phyloP scores from a whole-genome alignment of 2,329 filamentous ascomycete genomes.

The Colletotrichum horii region DNA sequence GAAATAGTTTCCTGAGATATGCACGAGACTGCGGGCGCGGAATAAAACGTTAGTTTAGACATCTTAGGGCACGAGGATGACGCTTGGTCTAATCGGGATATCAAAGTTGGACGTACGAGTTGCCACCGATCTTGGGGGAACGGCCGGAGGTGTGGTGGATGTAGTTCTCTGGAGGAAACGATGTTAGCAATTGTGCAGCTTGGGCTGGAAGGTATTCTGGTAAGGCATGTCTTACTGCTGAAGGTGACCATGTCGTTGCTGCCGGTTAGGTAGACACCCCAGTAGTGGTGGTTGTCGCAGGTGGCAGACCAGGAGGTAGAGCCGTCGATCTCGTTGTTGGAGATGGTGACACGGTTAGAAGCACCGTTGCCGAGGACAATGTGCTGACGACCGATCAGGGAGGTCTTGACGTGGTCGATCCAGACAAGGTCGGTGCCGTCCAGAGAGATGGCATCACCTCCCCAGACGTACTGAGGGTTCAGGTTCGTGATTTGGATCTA shows the following conservation, averaged over 20 bases:
- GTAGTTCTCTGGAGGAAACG: constrained; percentile 50
- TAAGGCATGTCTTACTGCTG: constrained; percentile 35
- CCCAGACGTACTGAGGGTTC: constrained; percentile 65
- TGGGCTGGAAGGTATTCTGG: background rate
- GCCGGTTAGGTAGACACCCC: constrained; percentile 63
- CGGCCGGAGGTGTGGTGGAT: constrained; percentile 64
- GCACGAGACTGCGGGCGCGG: background rate
- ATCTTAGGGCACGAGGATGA: background rate
- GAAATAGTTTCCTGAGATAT: background rate
- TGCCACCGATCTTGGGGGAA: constrained; percentile 61
- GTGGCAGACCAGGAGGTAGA: constrained; percentile 57
- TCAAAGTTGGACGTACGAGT: constrained; percentile 37
- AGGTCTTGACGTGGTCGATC: constrained; percentile 62
- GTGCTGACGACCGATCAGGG: constrained; percentile 64
- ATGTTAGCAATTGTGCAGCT: background rate
- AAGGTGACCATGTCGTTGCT: constrained; percentile 61
- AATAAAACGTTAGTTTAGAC: background rate
- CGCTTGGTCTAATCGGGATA: background rate
- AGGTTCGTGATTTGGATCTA: constrained; percentile 52
- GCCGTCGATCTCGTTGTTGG: constrained; percentile 66
- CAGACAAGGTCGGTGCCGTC: constrained; percentile 50
- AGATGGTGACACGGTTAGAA: constrained; percentile 62
- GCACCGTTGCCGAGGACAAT: constrained; percentile 61
- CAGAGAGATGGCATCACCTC: constrained; percentile 62
- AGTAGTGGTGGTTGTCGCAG: constrained; percentile 66